Conservation (phyloP, 1,139 yeast genomes). For the Saccharomyces hybrid region DNA sequence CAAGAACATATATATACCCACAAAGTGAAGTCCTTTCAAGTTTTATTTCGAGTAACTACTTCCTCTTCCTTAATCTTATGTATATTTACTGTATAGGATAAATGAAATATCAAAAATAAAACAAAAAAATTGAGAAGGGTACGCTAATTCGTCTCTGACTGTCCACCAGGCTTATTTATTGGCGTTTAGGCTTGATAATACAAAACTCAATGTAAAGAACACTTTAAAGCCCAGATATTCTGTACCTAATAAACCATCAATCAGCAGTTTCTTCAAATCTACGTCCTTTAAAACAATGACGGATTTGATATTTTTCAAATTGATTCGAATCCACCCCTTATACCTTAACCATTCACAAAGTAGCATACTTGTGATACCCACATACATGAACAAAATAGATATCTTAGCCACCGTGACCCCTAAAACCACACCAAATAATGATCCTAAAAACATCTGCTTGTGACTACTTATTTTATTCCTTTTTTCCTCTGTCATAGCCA, state of each 20-base stretch:
- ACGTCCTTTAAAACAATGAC: conserved; percentile 2
- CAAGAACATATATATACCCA: neutral
- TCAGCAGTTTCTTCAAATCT: conserved; percentile 4
- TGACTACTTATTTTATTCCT: conserved; percentile 11
- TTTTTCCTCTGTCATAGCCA: neutral
- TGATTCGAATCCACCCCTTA: conserved; percentile 12
- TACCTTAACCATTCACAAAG: conserved; percentile 20
- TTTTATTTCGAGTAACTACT: neutral
- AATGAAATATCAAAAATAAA: neutral
- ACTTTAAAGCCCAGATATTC: conserved; percentile 15
- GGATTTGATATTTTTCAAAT: conserved; percentile 10
- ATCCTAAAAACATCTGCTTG: conserved; percentile 21
- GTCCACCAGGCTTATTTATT: neutral
- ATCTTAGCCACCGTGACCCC: conserved; percentile 20
- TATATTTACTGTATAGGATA: neutral
- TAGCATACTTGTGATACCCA: conserved; percentile 15
- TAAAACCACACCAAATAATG: conserved; percentile 17
- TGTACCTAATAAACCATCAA: conserved; percentile 4
- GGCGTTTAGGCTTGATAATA: conserved; percentile 14
- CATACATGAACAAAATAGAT: conserved; percentile 15
- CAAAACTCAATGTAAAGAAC: conserved; percentile 16
- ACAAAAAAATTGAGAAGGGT: neutral
- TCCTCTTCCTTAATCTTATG: neutral
- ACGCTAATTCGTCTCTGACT: neutral
- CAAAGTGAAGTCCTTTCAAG: neutral